These are phyloP conservation scores for Pseudomassariella vexata DNA, from an alignment of 2,329 filamentous ascomycete genomes.

Conservation along the genomic window DNA sequence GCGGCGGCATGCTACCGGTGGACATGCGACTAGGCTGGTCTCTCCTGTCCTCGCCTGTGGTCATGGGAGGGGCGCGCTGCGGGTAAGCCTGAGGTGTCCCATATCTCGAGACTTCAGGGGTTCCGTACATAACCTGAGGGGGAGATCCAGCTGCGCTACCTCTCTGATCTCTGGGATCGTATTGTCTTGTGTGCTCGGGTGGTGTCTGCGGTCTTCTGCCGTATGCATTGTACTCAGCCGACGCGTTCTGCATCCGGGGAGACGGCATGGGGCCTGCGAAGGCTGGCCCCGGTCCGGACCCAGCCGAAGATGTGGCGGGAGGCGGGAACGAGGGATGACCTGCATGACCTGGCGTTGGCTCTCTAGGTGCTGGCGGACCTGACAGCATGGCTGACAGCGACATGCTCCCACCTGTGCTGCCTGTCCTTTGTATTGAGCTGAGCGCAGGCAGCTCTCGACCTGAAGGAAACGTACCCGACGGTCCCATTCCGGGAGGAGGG, in stretches of 20 bases:
- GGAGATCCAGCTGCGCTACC: constrained; percentile 41
- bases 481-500: constrained; percentile 22
- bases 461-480: constrained; percentile 22
- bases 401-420: constrained; percentile 48
- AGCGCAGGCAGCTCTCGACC: constrained; percentile 29
- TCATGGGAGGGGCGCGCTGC: constrained; percentile 40
- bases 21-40: constrained; percentile 27
- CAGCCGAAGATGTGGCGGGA: constrained; percentile 31
- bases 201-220: constrained; percentile 64
- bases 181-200: constrained; percentile 56
- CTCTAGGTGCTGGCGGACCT: constrained; percentile 32
- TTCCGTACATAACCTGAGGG: constrained; percentile 41
- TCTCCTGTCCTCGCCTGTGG: constrained; percentile 40
- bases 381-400: constrained; percentile 58
- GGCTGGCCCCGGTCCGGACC: constrained; percentile 34
- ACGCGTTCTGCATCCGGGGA: constrained; percentile 47
- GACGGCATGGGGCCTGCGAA: constrained; percentile 47
- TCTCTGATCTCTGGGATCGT: constrained; percentile 39
- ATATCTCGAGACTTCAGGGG: constrained; percentile 53
- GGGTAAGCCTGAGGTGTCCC: constrained; percentile 53
- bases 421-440: constrained; percentile 33
- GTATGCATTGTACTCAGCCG: constrained; percentile 47
- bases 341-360: constrained; percentile 30
- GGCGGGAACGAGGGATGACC: constrained; percentile 33
- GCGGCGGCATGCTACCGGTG: constrained; percentile 33